Evolutionary conservation across 2,329 filamentous ascomycete genomes (phyloP), one percentile per base, ranked within the genome.

Genomic region (Penicillium polonicum): DNA sequence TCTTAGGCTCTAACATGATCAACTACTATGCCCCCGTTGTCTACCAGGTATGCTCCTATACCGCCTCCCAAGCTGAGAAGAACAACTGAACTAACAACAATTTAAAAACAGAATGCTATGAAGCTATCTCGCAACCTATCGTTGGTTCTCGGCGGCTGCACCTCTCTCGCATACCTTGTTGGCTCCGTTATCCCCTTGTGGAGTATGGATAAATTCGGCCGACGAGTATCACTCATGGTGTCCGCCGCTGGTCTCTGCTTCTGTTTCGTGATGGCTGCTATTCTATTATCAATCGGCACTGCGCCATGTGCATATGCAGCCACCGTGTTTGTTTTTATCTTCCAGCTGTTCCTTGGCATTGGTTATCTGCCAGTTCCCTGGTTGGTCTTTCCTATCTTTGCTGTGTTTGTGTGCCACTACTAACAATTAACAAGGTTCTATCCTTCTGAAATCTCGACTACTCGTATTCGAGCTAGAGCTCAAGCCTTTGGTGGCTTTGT

Each of bases 71-170:
- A 27, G 8, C 15, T 7, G 31, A 33, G 12, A 12, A 29, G 5
- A 19, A 38, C 5, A 3, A 19, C 4, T 43, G 9, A 21, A 19
- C n/a, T 44, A 31, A 55, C 1, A 19, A 0, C 7, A 8, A 27
- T 13, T 4, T 1, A 23, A 21, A 21, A 23, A 17, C 3, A 56
- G 43, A 61, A 72, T 1, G 72, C 70, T 10, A 77, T 79, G 71
- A 62, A 69, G 2, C 59, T 80, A 4, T 68, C 69, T 13, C 75
- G 79, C 2, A 76, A 82, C n/a, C 69, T 84, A 35, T 80, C 82
- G 33, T 70, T 85, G 39, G 76, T 85, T 5, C 71, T 85, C 1
- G 82, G 80, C 23, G 82, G 83, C 4, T 75, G 70, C 51, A 74
- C 71, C 31, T 72, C 72, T 23, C 70, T 71, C 46, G 75, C 72